These are phyloP conservation scores for Cystofilobasidium bisporidii DNA, from an alignment of 768 basidiomycete genomes.

Conservation along the genomic window DNA sequence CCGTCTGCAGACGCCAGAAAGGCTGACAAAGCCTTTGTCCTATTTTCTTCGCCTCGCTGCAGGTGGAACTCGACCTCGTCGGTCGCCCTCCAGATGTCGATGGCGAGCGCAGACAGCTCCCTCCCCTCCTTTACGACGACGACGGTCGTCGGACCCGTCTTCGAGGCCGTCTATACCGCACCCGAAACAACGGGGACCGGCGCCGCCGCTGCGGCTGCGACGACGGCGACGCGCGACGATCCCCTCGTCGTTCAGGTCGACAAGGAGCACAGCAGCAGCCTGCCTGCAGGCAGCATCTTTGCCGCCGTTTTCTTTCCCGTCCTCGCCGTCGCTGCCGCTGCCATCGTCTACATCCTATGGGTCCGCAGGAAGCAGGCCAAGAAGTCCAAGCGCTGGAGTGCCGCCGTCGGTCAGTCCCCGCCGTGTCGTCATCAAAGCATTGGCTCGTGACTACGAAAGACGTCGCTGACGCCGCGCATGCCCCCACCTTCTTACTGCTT, in stretches of 20 bases:
- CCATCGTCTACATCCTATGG: background rate
- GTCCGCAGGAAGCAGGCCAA: background rate
- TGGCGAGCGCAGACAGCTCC: background rate
- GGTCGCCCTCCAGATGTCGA: constrained; percentile 1
- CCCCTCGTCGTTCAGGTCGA: background rate
- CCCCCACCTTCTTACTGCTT: no score
- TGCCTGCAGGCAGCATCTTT: constrained; percentile 11
- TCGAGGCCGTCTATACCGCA: background rate
- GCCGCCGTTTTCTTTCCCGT: constrained; percentile 14
- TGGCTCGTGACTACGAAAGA: no score
- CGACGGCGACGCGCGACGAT: background rate
- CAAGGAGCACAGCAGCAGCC: background rate
- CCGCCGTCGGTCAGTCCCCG: constrained; percentile 6
- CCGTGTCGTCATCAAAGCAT: no score
- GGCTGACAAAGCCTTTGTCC: background rate
- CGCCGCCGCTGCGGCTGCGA: constrained; percentile 3
- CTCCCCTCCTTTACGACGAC: background rate
- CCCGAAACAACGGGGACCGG: no score
- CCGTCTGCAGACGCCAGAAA: background rate
- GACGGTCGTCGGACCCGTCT: background rate
- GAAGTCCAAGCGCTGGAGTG: constrained; percentile 13
- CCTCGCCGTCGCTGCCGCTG: background rate
- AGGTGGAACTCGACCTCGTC: background rate
- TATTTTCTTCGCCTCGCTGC: background rate
- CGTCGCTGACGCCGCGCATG: no score